Conservation (phyloP, 768 basidiomycete genomes). For the Macrocybe gigantea region DNA sequence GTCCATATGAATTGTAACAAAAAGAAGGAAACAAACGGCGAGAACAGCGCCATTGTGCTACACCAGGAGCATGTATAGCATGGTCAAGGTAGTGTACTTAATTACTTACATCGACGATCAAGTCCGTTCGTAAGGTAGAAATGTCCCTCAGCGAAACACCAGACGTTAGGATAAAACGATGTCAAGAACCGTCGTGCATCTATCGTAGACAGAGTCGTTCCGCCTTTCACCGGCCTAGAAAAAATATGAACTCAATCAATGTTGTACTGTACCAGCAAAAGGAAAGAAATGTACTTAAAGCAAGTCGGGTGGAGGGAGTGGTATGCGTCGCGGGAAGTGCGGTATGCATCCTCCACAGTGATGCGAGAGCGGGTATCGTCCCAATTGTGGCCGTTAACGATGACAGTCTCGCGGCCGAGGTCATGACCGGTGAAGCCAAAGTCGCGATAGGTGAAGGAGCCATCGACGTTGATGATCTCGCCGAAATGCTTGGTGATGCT, state of each 20-base stretch:
- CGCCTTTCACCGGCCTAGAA: background rate
- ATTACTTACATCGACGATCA: constrained; percentile 4
- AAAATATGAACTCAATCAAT: background rate
- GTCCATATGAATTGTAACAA: no score
- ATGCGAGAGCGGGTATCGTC: constrained; percentile 15
- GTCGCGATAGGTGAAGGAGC: constrained; percentile 30
- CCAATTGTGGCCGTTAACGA: constrained; percentile 37
- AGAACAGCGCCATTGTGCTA: no score
- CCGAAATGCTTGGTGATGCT: constrained; percentile 27
- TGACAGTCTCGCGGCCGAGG: constrained; percentile 31
- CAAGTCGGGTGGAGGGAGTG: constrained; percentile 8
- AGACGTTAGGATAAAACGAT: constrained; percentile 4
- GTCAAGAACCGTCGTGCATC: background rate
- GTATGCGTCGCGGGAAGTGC: constrained; percentile 20
- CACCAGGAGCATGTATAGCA: no score
- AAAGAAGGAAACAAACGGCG: no score
- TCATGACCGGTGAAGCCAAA: constrained; percentile 34
- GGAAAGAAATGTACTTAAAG: constrained; percentile 5
- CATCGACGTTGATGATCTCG: constrained; percentile 27
- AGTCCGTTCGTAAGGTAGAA: constrained; percentile 8
- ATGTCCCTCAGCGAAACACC: constrained; percentile 8
- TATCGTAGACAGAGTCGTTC: background rate
- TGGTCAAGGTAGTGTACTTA: background rate
- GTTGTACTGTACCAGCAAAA: background rate
- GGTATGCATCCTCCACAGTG: constrained; percentile 28